Evolutionary conservation across 2,329 filamentous ascomycete genomes (phyloP), one percentile per base, ranked within the genome.

Genomic region (Setomelanomma holmii): DNA sequence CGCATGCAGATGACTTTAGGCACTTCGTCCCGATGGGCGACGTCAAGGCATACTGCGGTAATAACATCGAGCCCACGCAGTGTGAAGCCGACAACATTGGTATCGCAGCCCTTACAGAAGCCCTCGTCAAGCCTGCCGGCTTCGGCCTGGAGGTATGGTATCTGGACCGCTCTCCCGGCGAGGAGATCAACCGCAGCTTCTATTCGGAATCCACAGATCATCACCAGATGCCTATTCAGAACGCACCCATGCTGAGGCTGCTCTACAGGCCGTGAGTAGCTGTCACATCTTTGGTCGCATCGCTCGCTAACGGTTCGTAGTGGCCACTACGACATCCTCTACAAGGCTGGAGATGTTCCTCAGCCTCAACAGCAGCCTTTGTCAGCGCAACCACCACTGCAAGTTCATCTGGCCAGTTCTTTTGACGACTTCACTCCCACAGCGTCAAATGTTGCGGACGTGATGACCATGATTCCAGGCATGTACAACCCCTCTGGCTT

Each of bases 321-420:
- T 36, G 91, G 91, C 54, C 95, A 98, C 76, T 99, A 98, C 75
- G 95, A 98, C 74, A 87, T 99, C 55, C 82, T 98, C 27, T 99
- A 99, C 79, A 87, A 86, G 70, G 79, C 82, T 22, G 82, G 84
- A 59, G 80, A 84, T 61, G 65, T 83, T 14, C 68, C 72, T 42
- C 55, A 64, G 12, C 51, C 65, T 17, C 63, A 64, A 42, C 66
- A 68, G 19, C 62, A 66, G 30, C 47, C 66, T 49, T 54, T 66
- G 17, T 53, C 62, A 14, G 47, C 66, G 17, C 72, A 72, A 55
- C 54, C 68, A 33, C 64, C 71, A 11, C 53, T 74, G 1, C 69
- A 71, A 14, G 69, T 74, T 23, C 66, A 69, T 21, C 66, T 73
- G 61, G 68, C 76, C 61, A 71, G 67, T 46, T 73, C 68, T 58